Evolutionary conservation across 805 yeast species (phyloP), one percentile per base, ranked within the genome.

Genomic region (Helenozyma baotianmanensis): DNA sequence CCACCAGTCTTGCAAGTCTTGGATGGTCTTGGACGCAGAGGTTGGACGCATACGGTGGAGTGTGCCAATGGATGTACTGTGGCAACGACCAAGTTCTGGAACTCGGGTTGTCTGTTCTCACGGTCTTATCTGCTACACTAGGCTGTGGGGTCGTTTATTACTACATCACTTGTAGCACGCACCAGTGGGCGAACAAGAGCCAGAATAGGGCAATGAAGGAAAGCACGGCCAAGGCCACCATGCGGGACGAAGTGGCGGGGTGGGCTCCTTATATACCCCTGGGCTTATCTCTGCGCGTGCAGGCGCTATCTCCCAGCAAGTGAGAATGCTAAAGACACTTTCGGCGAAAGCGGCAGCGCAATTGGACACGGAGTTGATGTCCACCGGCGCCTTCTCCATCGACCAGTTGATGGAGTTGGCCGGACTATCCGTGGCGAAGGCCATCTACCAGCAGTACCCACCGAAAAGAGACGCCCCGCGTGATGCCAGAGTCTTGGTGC

Each of bases 391-490:
- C 1, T 86, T 80, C 61, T 79, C 90, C 17, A 72, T 86, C 35
- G 95, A 85, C 52, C 96, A 86, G 48, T 58, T 86, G 53, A 92
- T 92, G 98, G 98, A 92, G 59, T 68, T 92, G 26, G 98, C 98
- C 0, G 98, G 98, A 0, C 69, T 89, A 18, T 78, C 96, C 2
- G 97, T 90, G 8, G 97, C 98, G 4, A 85, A 87, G 49, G 85
- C 95, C 1, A 72, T 89, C 3, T 78, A 75, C 50, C 72, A 68
- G 30, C 69, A 78, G 22, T 85, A 73, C 45, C 94, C 95, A 2
- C 78, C 78, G 1, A 27, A 34, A 6, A 14, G 31, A 9, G 30
- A 18, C 3, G 7, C 36, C 7, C 14, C 15, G n/a, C 35, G 53
- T 9, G 27, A 51, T 16, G 35, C 36, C 12, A 47, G 54, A 25